Conservation (phyloP, 108 stramenopile species). For the Cylindrotheca closterium region DNA sequence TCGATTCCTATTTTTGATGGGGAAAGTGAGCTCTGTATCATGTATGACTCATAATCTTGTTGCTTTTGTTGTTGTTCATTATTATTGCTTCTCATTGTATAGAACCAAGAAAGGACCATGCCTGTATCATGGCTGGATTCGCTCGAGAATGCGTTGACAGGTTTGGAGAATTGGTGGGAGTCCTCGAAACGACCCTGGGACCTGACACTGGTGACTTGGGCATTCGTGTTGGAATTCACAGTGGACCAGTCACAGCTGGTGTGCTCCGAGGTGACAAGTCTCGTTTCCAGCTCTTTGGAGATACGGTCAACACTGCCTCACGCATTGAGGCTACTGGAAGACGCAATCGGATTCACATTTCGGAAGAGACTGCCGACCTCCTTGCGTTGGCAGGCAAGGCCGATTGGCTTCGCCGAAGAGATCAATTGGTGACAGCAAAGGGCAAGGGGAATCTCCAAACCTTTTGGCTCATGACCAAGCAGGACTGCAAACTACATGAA, state of each 20-base stretch:
- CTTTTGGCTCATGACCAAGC: conserved; percentile 23
- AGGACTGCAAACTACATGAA: too few relatives aligned
- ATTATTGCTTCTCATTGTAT: conserved; percentile 1
- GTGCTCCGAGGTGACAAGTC: too few relatives aligned
- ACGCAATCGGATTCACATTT: conserved; percentile 54
- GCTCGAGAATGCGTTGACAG: too few relatives aligned
- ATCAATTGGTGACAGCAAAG: conserved; percentile 43
- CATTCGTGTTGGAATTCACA: too few relatives aligned
- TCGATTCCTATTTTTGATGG: too few relatives aligned
- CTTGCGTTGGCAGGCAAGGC: conserved; percentile 43
- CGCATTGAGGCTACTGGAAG: conserved; percentile 64
- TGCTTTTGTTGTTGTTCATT: background rate
- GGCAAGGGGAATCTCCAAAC: conserved; percentile 68
- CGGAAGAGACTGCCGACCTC: conserved; percentile 46
- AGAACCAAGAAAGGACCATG: conserved; percentile 21
- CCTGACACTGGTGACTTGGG: too few relatives aligned
- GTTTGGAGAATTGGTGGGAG: background rate
- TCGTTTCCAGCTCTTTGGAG: too few relatives aligned
- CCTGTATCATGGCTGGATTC: conserved; percentile 11
- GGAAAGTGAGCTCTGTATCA: too few relatives aligned
- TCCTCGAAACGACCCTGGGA: conserved; percentile 13
- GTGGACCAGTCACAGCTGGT: too few relatives aligned
- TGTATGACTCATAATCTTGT: too few relatives aligned
- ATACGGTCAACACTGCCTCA: too few relatives aligned
- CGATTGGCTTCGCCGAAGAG: conserved; percentile 43